Base-by-base conservation (phyloP, 768 basidiomycete genomes). In the Macrocybe gigantea region DNA sequence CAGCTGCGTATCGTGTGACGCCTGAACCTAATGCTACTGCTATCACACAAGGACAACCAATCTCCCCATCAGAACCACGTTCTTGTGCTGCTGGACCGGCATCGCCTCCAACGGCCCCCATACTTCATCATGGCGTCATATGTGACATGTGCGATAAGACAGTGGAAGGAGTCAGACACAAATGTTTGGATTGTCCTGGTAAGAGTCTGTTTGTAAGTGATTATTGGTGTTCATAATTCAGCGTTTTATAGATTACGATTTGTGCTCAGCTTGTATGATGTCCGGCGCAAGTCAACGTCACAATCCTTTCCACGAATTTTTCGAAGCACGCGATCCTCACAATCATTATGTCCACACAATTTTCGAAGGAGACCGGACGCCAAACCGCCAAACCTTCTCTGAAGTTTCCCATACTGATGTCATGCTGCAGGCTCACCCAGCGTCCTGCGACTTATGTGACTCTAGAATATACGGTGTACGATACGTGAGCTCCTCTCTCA, bases 101-200 rank as follows among this genome's bases (percentile, higher is more conserved):
- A 13, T 43, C 49, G 2, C 56, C 53, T 7, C 47, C 57, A 15
- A 52, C 58, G 9, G 56, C 59, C 8, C 66, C 64, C 6, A 65
- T 71, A n/a, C 61, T 83, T 35, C 86, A 89, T 60, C 59, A 44
- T 32, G 75, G 75, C 30, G 66, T 88, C n/a, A 40, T 71, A 7
- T 93, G 90, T 61, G 85, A 93, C 61, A 56, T 55, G 11, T 93
- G 90, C 62, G 53, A 72, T 5, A 54, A 64, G 14, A 73, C 64
- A 3, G 71, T 92, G 35, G 66, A 75, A 47, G 90, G 89, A 8
- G 60, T 80, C 47, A 73, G 91, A 38, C 82, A 88, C 62, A 93
- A 92, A 63, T 93, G 90, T 57, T 64, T 88, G 14, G 84, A 88
- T 54, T 92, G 89, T 61, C 70, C 74, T 41, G 73, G 85, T 87